Percentiles rank a stretch among this genome's conserved stretches.
Conservation (phyloP, 495 filamentous ascomycete genomes). For the Evansstolkia leycettana region DNA sequence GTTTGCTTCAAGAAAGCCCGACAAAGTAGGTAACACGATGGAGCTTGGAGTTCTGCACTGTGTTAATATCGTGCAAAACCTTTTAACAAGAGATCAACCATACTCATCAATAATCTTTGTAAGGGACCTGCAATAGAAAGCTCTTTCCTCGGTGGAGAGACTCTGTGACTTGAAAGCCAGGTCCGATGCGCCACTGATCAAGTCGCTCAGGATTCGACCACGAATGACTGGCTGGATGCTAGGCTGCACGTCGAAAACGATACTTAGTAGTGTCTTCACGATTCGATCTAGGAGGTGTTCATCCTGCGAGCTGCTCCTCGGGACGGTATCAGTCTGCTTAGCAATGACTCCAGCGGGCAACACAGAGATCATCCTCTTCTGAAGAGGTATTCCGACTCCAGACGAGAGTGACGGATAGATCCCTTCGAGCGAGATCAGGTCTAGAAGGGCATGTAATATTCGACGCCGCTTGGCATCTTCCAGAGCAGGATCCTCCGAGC, state of each 20-base stretch:
- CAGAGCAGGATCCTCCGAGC: conserved; percentile 15
- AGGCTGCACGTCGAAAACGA: conserved; percentile 18
- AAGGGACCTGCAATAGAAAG: conserved; percentile 17
- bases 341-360: conserved; percentile 33
- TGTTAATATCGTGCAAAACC: conserved; percentile 9
- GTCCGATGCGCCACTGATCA: conserved; percentile 29
- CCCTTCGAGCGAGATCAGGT: conserved; percentile 42
- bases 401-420: conserved; percentile 42
- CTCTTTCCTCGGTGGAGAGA: conserved; percentile 7
- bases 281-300: conserved; percentile 19
- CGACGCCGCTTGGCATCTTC: conserved; percentile 36
- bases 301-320: conserved; percentile 15
- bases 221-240: conserved; percentile 30
- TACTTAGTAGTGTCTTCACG: conserved; percentile 14
- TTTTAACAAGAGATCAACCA: conserved; percentile 3
- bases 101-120: conserved; percentile 32
- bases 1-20: conserved; percentile 33
- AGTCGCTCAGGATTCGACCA: conserved; percentile 32
- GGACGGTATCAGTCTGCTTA: conserved; percentile 14
- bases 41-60: conserved; percentile 26
- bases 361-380: conserved; percentile 40
- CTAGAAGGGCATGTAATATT: conserved; percentile 36
- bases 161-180: conserved; percentile 27
- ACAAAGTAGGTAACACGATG: conserved; percentile 31
- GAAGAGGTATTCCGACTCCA: conserved; percentile 42